Conservation (phyloP, 805 yeast species). For the Candida argentea region DNA sequence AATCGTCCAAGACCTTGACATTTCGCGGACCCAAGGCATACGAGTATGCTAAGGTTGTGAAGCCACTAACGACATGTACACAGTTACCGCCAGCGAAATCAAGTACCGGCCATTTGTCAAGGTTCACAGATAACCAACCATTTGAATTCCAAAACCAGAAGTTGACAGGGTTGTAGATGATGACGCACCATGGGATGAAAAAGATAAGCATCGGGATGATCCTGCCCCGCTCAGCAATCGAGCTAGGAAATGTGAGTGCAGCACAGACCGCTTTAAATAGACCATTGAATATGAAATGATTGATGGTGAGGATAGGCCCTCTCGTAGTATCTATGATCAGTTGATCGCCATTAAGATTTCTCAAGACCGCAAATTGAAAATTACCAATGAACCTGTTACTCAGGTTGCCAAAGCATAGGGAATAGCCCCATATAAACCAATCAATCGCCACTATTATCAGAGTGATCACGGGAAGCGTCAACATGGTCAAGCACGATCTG, state of each 20-base stretch:
- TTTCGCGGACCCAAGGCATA: conserved; percentile 34
- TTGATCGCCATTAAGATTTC: conserved; percentile 14
- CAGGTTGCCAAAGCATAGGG: conserved; percentile 28
- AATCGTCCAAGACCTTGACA: conserved; percentile 25
- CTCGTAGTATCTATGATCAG: conserved; percentile 18
- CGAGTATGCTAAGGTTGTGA: conserved; percentile 33
- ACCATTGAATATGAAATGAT: conserved; percentile 31
- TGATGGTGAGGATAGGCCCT: conserved; percentile 26
- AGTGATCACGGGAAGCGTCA: conserved; percentile 24
- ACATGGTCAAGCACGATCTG: conserved; percentile 30
- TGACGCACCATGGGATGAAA: conserved; percentile 27
- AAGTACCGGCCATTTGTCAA: conserved; percentile 22
- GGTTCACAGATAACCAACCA: conserved; percentile 32
- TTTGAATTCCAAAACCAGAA: conserved; percentile 36
- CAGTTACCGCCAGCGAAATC: conserved; percentile 39
- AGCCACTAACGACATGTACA: conserved; percentile 36
- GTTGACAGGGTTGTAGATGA: conserved; percentile 33
- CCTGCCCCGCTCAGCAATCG: conserved; percentile 35
- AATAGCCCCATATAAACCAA: conserved; percentile 37
- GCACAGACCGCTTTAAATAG: conserved; percentile 29
- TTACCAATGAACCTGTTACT: conserved; percentile 20
- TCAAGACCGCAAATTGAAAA: conserved; percentile 7
- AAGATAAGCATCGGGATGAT: conserved; percentile 31
- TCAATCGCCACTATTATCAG: conserved; percentile 25
- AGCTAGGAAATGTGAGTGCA: conserved; percentile 33